These are phyloP conservation scores for Pythium aristosporum DNA, from an alignment of 352 stramenopile genomes.

Conservation along the genomic window DNA sequence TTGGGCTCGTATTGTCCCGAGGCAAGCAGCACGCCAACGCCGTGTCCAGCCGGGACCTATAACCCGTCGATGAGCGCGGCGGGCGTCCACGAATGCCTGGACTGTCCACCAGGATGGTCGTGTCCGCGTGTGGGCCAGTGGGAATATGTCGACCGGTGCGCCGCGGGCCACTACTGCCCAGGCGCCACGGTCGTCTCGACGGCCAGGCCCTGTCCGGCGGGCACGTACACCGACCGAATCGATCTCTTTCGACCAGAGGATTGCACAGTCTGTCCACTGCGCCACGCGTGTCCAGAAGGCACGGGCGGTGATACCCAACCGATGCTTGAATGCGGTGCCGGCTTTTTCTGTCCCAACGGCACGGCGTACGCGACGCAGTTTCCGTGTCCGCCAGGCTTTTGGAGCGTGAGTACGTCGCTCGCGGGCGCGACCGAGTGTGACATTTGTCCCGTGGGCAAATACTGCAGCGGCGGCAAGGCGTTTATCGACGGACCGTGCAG, in stretches of 20 bases:
- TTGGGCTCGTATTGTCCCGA: slow-evolving; percentile 85
- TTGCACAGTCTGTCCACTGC: slow-evolving; percentile 76
- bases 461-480: slow-evolving; percentile 81
- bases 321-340: slow-evolving; percentile 67
- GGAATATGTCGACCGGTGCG: slow-evolving; percentile 60
- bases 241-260: slow-evolving; percentile 69
- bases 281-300: slow-evolving; percentile 67
- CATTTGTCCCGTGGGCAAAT: slow-evolving; percentile 81
- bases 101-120: slow-evolving; percentile 69
- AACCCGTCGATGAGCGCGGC: slow-evolving; percentile 55
- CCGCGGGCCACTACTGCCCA: slow-evolving; percentile 74
- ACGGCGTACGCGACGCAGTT: slow-evolving; percentile 69
- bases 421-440: slow-evolving; percentile 67
- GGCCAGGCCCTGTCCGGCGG: slow-evolving; percentile 66
- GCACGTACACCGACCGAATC: slow-evolving; percentile 66
- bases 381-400: slow-evolving; percentile 85
- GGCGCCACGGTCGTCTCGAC: slow-evolving; percentile 51
- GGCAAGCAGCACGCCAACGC: slow-evolving; percentile 60
- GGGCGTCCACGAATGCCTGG: slow-evolving; percentile 54
- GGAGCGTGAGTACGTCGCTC: slow-evolving; percentile 75
- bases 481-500: slow-evolving; percentile 71
- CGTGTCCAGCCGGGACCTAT: slow-evolving; percentile 75
- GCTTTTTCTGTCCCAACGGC: slow-evolving; percentile 83
- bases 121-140: slow-evolving; percentile 70
- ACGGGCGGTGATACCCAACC: slow-evolving; percentile 68